Conservation (phyloP, 1,284 basidiomycete genomes). For the Rhodotorula sp. region DNA sequence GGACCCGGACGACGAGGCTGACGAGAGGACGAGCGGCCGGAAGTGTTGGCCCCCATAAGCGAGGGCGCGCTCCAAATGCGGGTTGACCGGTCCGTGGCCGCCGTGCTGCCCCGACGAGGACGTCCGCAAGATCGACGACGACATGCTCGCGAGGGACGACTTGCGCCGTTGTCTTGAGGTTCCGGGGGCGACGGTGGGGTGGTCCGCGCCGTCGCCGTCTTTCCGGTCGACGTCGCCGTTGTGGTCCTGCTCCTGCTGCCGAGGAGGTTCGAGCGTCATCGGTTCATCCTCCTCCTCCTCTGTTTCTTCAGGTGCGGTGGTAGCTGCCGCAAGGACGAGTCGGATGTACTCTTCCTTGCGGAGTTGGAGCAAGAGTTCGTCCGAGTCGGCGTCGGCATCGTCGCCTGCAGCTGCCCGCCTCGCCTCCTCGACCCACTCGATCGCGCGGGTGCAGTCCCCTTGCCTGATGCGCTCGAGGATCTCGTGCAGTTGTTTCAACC, state of each 20-base stretch:
- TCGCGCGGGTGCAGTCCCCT: conserved; percentile 69
- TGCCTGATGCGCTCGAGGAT: conserved; percentile 68
- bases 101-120: no score
- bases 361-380: conserved; percentile 29
- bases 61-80: conserved; percentile 58
- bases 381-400: neutral
- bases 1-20: neutral
- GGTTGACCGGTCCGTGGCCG: neutral
- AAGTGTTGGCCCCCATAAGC: conserved; percentile 71
- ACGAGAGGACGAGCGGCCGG: conserved; percentile 59
- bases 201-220: no score
- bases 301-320: neutral
- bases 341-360: conserved; percentile 30
- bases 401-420: no score
- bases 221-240: conserved; percentile 18
- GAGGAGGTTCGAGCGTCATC: neutral
- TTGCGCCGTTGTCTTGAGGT: neutral
- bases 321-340: conserved; percentile 1
- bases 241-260: conserved; percentile 3
- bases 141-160: conserved; percentile 4
- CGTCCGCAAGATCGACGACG: conserved; percentile 46
- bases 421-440: conserved; percentile 58
- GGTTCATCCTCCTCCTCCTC: neutral
- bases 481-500: conserved; percentile 61
- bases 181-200: neutral